phyloP scores from a whole-genome alignment of 1,139 yeast species.

The Lodderomyces orthopsilosis region DNA sequence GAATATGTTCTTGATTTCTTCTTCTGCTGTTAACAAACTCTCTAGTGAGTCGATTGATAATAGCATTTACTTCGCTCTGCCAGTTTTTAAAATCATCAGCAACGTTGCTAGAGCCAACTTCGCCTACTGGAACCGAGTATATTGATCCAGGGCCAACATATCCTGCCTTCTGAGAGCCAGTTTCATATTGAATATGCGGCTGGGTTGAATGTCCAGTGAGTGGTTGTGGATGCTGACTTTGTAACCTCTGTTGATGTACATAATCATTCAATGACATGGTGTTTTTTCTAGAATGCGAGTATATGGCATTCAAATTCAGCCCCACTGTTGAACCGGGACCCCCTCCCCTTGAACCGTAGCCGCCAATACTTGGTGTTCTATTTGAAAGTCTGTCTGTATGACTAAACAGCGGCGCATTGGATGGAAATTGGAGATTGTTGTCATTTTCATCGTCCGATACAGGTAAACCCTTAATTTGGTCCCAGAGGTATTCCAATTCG shows the following conservation, averaged over 20 bases:
- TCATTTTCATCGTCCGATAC: constrained; percentile 26
- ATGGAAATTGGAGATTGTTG: constrained; percentile 27
- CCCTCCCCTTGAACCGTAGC: constrained; percentile 2
- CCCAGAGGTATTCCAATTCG: constrained; percentile 73
- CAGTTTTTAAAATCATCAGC: constrained; percentile 42
- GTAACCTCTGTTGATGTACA: constrained; percentile 34
- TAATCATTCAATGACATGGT: constrained; percentile 39
- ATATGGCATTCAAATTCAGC: constrained; percentile 40
- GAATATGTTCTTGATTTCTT: constrained; percentile 11
- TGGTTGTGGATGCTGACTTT: constrained; percentile 16
- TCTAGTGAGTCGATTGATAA: constrained; percentile 38
- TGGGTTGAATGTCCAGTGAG: constrained; percentile 4
- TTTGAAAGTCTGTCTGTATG: constrained; percentile 38
- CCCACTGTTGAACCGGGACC: constrained; percentile 1
- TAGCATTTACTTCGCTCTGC: constrained; percentile 45
- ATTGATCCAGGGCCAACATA: constrained; percentile 20
- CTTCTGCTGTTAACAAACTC: constrained; percentile 27
- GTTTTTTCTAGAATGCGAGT: constrained; percentile 44
- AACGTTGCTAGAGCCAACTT: constrained; percentile 6
- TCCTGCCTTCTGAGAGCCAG: constrained; percentile 13
- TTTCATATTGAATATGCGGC: constrained; percentile 8
- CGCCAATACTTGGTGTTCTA: constrained; percentile 30
- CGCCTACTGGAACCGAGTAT: constrained; percentile 23
- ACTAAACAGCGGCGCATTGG: constrained; percentile 39
- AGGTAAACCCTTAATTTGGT: constrained; percentile 61